These are phyloP conservation scores for Fagopyrum esculentum DNA, from an alignment of 148 eudicot species.

Conservation along the genomic window DNA sequence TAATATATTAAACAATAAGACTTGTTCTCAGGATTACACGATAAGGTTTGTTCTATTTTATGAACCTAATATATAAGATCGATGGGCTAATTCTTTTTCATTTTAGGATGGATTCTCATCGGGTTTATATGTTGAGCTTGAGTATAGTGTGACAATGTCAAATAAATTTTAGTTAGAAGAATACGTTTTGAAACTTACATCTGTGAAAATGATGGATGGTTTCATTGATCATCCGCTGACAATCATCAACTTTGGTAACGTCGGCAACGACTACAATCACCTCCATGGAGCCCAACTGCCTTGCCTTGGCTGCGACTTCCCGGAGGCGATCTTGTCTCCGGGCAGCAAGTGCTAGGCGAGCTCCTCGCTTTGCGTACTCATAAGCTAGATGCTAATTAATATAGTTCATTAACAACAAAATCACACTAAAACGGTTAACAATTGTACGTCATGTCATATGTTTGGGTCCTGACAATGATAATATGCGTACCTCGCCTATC, in stretches of 20 bases:
- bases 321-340: slow-evolving; percentile 19
- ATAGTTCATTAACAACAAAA: neutral
- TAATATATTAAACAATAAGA: too few species aligned
- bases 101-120: too few species aligned
- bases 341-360: slow-evolving; percentile 23
- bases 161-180: too few species aligned
- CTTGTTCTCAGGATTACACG: too few species aligned
- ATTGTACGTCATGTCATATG: neutral
- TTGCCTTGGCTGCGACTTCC: slow-evolving; percentile 21
- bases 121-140: too few species aligned
- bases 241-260: slow-evolving; percentile 20
- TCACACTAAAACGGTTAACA: neutral
- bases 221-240: slow-evolving; percentile 18
- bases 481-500: slow-evolving; percentile 22
- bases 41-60: too few species aligned
- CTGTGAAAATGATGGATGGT: slow-evolving; percentile 24
- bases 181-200: slow-evolving; percentile 11
- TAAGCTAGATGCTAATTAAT: slow-evolving; percentile 19
- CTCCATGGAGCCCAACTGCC: slow-evolving; percentile 22
- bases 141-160: too few species aligned
- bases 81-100: too few species aligned
- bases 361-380: slow-evolving; percentile 26
- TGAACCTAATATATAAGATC: too few species aligned
- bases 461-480: too few species aligned
- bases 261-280: slow-evolving; percentile 20